phyloP scores from a whole-genome alignment of 2,329 filamentous ascomycete genomes.

The Podosphaera aphanis region DNA sequence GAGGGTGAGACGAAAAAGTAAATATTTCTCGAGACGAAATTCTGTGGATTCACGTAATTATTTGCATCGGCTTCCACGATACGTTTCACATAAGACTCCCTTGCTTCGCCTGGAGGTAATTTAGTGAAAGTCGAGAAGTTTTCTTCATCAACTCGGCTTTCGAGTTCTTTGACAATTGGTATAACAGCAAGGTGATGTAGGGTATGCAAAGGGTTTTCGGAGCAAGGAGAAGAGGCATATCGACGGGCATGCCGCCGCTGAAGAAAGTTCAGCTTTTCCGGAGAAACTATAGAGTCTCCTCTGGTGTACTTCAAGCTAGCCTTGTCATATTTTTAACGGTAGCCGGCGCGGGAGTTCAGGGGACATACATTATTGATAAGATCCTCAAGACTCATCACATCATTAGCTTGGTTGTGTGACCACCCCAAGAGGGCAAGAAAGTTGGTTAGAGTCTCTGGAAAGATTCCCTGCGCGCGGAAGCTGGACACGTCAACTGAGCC shows the following conservation, averaged over 20 bases:
- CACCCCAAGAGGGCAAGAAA: slow-evolving; percentile 73
- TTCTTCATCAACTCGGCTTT: slow-evolving; percentile 1
- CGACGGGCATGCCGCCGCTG: slow-evolving; percentile 38
- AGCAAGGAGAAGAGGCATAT: slow-evolving; percentile 8
- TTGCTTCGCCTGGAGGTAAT: slow-evolving; percentile 13
- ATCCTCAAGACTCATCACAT: slow-evolving; percentile 47
- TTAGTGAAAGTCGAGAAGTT: slow-evolving; percentile 5
- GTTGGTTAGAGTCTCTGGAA: slow-evolving; percentile 45
- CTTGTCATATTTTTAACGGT: slow-evolving; percentile 17
- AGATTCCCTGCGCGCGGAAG: slow-evolving; percentile 33
- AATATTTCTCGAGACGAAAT: slow-evolving; percentile 30
- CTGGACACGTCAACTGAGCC: slow-evolving; percentile 34
- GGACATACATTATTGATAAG: slow-evolving; percentile 39
- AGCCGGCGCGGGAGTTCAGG: slow-evolving; percentile 1
- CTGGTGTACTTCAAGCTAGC: slow-evolving; percentile 77
- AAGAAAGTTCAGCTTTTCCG: slow-evolving; percentile 58
- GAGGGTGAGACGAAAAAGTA: slow-evolving; percentile 29
- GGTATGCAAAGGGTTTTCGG: slow-evolving; percentile 6
- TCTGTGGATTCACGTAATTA: slow-evolving; percentile 29
- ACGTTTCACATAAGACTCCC: slow-evolving; percentile 24
- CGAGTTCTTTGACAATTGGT: slow-evolving; percentile 9
- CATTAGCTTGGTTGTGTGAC: slow-evolving; percentile 44
- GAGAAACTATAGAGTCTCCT: slow-evolving; percentile 65
- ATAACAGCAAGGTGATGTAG: slow-evolving; percentile 12
- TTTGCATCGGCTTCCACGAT: slow-evolving; percentile 30